A percentile compares a stretch with the other conserved stretches of the same genome.
Conservation (phyloP, 352 stramenopile genomes). For the Globisporangium megalacanthum region DNA sequence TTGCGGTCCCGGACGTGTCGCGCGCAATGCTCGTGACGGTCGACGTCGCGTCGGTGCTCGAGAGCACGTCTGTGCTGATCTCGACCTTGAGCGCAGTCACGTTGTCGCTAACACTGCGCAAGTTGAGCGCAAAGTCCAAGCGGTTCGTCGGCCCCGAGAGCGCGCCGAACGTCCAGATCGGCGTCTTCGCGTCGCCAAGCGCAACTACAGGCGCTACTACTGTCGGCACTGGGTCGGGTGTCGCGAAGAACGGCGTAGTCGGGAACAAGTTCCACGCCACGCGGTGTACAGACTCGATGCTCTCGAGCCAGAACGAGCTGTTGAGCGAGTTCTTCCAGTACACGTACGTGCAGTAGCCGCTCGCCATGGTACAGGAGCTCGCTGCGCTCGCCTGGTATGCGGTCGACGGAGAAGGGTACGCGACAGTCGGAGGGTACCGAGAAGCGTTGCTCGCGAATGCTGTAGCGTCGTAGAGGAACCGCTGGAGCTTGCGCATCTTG, state of each 20-base stretch:
- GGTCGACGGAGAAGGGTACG: conserved; percentile 19
- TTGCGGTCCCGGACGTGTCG: neutral
- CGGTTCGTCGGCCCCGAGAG: conserved; percentile 10
- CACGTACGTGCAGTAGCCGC: conserved; percentile 34
- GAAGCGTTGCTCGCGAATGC: conserved; percentile 15
- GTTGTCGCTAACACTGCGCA: conserved; percentile 37
- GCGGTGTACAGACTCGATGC: conserved; percentile 34
- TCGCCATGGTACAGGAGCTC: conserved; percentile 10
- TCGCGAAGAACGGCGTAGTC: conserved; percentile 20
- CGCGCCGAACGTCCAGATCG: conserved; percentile 36
- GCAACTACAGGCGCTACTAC: conserved; percentile 20
- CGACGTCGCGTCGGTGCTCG: conserved; percentile 30
- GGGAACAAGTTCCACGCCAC: conserved; percentile 44
- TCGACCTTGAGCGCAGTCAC: conserved; percentile 45
- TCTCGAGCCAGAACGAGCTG: conserved; percentile 46
- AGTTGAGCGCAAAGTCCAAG: conserved; percentile 42
- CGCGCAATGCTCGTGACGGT: conserved; percentile 57
- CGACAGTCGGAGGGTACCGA: conserved; percentile 15
- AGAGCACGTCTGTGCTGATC: conserved; percentile 35
- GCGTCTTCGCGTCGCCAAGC: conserved; percentile 21
- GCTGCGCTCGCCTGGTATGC: conserved; percentile 5
- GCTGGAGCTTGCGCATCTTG: conserved; percentile 31
- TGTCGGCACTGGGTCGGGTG: conserved; percentile 13
- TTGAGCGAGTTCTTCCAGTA: conserved; percentile 37
- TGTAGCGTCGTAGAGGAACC: conserved; percentile 31